phyloP scores from a whole-genome alignment of 768 basidiomycete species.

The Boletellus emodensis region DNA sequence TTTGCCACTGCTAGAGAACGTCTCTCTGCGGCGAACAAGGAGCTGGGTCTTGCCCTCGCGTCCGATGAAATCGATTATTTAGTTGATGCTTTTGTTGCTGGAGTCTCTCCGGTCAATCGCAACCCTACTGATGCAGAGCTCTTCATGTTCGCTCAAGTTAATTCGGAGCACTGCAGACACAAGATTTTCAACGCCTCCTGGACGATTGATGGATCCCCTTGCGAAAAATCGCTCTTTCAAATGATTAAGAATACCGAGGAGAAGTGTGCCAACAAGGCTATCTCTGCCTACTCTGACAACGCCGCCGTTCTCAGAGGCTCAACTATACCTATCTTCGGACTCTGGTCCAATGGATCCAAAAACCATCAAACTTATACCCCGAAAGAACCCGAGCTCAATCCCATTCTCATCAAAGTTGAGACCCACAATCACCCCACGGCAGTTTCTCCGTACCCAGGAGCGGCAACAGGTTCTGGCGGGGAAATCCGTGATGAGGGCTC shows the following conservation, averaged over 20 bases:
- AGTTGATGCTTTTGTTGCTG: slow-evolving; percentile 81
- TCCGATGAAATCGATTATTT: slow-evolving; percentile 90
- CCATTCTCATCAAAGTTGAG: slow-evolving; percentile 94
- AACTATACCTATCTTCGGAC: slow-evolving; percentile 68
- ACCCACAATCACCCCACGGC: slow-evolving; percentile 99
- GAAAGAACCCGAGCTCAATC: slow-evolving; percentile 62
- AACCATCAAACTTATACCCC: slow-evolving; percentile 49
- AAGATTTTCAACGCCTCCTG: slow-evolving; percentile 99
- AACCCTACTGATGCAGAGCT: slow-evolving; percentile 96
- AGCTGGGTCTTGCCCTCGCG: slow-evolving; percentile 87
- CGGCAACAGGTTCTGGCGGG: slow-evolving; percentile 96
- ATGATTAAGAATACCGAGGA: slow-evolving; percentile 98
- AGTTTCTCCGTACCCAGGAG: slow-evolving; percentile 97
- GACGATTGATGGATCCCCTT: slow-evolving; percentile 71
- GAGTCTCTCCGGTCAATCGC: slow-evolving; percentile 59
- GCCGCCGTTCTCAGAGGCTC: slow-evolving; percentile 86
- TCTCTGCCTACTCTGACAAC: slow-evolving; percentile 97
- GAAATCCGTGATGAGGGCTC: slow-evolving; percentile 99
- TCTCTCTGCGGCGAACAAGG: slow-evolving; percentile 73
- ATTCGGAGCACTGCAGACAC: slow-evolving; percentile 99
- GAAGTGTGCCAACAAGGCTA: slow-evolving; percentile 67
- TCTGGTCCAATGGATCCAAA: slow-evolving; percentile 31
- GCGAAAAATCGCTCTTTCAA: slow-evolving; percentile 78
- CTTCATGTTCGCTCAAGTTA: slow-evolving; percentile 99
- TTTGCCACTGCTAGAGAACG: slow-evolving; percentile 49